Percentiles rank a stretch among this genome's conserved stretches.
phyloP scores from a whole-genome alignment of 257 asterid genomes.

The Cruciata laevipes region DNA sequence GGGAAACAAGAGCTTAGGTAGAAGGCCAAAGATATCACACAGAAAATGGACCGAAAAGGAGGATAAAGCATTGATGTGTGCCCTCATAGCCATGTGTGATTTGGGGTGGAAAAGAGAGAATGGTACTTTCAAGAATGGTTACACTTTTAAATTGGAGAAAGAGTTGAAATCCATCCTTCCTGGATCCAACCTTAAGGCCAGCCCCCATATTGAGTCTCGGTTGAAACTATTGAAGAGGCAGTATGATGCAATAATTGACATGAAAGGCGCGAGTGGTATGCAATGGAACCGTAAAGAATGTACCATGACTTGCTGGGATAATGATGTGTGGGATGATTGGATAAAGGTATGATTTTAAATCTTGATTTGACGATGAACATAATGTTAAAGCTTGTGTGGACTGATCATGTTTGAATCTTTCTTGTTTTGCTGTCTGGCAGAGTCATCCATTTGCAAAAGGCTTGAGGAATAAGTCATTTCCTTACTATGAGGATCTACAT shows the following conservation, averaged over 20 bases:
- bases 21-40: conserved; percentile 7
- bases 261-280: conserved; percentile 17
- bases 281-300: conserved; percentile 8
- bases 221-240: conserved; percentile 27
- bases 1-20: background rate
- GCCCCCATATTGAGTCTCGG: conserved; percentile 30
- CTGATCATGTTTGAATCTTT: background rate
- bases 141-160: conserved; percentile 22
- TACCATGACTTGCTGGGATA: conserved; percentile 4
- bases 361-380: background rate
- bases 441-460: background rate
- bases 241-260: conserved; percentile 25
- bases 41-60: conserved; percentile 16
- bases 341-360: background rate
- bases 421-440: background rate
- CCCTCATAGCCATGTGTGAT: conserved; percentile 22
- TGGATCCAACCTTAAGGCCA: conserved; percentile 19
- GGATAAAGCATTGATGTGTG: conserved; percentile 18
- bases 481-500: conserved; percentile 8
- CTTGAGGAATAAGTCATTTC: conserved; percentile 12
- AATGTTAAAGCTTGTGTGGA: background rate
- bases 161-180: conserved; percentile 22
- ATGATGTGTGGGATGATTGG: conserved; percentile 8
- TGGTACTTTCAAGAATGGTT: conserved; percentile 26
- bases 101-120: conserved; percentile 27